Base-by-base conservation (phyloP, 2,329 filamentous ascomycete genomes). In the Gnomoniopsis smithogilvyi region DNA sequence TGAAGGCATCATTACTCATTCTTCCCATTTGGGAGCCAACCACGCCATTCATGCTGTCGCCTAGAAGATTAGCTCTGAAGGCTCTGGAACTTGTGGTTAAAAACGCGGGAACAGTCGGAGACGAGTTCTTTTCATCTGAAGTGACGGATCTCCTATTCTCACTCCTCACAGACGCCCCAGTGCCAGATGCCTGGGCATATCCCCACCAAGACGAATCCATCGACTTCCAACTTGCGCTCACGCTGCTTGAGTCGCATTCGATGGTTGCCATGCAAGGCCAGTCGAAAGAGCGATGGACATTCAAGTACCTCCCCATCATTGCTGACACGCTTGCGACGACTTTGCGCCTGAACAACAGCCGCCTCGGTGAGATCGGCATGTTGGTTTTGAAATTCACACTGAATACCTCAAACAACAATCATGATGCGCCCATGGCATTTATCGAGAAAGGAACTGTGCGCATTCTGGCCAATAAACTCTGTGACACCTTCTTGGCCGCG, bases 361-460 rank as follows among this genome's bases (percentile, higher is more conserved):
- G 72, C 19, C 73, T 75, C 52, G 77, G 74, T 34, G 72, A 73
- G 6, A 66, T 79, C 8, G 76, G 77, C 51, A 76, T 70, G 34
- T 72, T 85, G 19, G 74, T 85, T 30, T 76, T 94, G 50, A 86
- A 90, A 58, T 80, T 97, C 3, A 87, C 91, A 38, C 82, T 96
- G 63, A 96, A 96, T 67, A 81, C 93, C 52, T 95, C 92, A 10
- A 96, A 96, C 75, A 91, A 92, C 65, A 90, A 90, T 62, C 74
- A 82, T 0, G 77, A 79, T 15, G 86, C 91, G 14, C 92, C 90
- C 45, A 81, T 84, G 33, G 76, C 84, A 3, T 92, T 96, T 66
- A 82, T 88, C 33, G 78, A 83, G n/a, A 79, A 80, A 53, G 77
- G 78, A 10, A 74, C 89, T 11, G 76, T 86, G 58, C 69, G 76